Conservation (phyloP, 164 flowering plant genomes). For the Euptelea pleiosperma region DNA sequence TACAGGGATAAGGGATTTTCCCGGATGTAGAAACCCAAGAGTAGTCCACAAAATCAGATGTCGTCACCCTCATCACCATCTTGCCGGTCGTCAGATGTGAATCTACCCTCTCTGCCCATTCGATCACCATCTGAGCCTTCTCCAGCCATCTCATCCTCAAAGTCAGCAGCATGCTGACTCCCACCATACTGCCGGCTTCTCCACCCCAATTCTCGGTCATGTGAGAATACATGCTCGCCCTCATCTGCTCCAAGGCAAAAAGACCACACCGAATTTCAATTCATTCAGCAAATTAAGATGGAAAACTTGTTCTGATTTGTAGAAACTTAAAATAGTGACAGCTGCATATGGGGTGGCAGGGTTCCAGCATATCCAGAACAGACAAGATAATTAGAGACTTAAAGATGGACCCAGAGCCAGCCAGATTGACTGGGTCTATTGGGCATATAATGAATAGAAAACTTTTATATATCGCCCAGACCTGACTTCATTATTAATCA, state of each 20-base stretch:
- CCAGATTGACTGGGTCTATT: too few relatives aligned
- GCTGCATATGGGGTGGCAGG: too few relatives aligned
- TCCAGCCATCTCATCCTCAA: slow-evolving; percentile 12
- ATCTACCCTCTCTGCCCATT: slow-evolving; percentile 15
- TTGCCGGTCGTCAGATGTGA: slow-evolving; percentile 18
- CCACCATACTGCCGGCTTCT: slow-evolving; percentile 19
- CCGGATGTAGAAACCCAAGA: neutral
- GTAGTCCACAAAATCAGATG: neutral
- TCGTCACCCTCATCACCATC: slow-evolving; percentile 21
- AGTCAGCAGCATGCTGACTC: slow-evolving; percentile 1
- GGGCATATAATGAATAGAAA: too few relatives aligned
- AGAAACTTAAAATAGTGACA: too few relatives aligned
- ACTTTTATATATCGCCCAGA: too few relatives aligned
- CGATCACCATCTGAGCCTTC: slow-evolving; percentile 21
- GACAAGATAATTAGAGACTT: too few relatives aligned
- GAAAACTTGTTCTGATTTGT: too few relatives aligned
- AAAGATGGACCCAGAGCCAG: too few relatives aligned
- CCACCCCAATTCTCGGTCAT: slow-evolving; percentile 33
- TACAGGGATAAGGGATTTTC: slow-evolving; percentile 7
- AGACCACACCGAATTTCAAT: neutral
- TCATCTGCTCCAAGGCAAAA: slow-evolving; percentile 29
- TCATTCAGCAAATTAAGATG: too few relatives aligned
- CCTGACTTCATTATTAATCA: too few relatives aligned
- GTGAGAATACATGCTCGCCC: slow-evolving; percentile 35
- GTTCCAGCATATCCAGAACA: too few relatives aligned